Conservation (phyloP, 306 rosid genomes). For the Prunus padus region DNA sequence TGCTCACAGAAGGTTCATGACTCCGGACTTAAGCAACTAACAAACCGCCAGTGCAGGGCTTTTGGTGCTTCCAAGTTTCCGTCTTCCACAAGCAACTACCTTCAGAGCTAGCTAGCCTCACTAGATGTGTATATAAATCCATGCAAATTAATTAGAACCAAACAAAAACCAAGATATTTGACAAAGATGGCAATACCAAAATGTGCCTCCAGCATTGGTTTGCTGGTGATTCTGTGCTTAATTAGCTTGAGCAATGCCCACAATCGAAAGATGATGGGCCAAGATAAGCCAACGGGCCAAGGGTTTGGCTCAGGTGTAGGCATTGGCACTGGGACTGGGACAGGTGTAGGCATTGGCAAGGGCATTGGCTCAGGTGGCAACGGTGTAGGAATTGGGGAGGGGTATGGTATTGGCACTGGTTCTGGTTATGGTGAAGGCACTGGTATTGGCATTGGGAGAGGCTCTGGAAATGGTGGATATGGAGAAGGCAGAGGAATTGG, state of each 20-base stretch:
- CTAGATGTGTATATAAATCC: not conserved
- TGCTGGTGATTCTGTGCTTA: slow-evolving; percentile 2
- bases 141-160: not conserved
- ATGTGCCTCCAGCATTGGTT: not conserved
- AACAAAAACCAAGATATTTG: not conserved
- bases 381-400: not conserved
- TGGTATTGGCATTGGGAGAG: not conserved
- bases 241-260: slow-evolving; percentile 1
- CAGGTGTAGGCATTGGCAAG: not conserved
- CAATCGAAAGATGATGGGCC: not conserved
- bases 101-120: not conserved
- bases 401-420: not conserved
- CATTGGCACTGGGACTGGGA: not conserved
- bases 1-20: slow-evolving; percentile 20
- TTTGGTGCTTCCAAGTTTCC: not conserved
- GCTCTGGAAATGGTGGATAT: not conserved
- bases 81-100: not conserved
- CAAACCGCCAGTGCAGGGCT: not conserved
- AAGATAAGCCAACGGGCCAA: not conserved
- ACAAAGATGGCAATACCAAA: slow-evolving; percentile 13
- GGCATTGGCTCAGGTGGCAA: not conserved
- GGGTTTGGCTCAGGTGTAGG: not conserved
- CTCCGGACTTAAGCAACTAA: not conserved
- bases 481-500: not conserved
- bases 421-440: not conserved